Base-by-base conservation (phyloP, 2,329 filamentous ascomycete species). In the Aspergillus proliferans region DNA sequence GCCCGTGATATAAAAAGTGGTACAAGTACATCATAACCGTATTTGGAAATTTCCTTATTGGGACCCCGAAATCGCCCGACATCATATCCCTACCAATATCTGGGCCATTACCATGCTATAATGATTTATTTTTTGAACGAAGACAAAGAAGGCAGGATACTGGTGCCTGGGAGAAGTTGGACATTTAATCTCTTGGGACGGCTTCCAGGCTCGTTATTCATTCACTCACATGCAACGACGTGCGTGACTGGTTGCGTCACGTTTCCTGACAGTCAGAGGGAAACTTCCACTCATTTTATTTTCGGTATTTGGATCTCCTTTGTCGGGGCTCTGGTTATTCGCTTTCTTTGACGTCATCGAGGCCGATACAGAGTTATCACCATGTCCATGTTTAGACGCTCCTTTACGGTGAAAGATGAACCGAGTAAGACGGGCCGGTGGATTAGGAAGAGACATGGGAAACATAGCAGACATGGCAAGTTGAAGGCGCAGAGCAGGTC, bases 401-500 rank as follows among this genome's bases (percentile, higher is more conserved):
- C 90, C 66, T 91, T 93, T 76, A 80, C 84, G 71, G 85, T 86
- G 61, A 86, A 85, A 71, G 86, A 92, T 72, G 87, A 90, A 66
- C 87, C 91, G 71, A 87, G 88, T 76, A 96, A 95, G 83, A 80
- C 86, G 73, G 80, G 83, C 71, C 10, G 38, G 9, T 40, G 38
- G 38, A 40, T 6, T 3, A 40, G 18, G 38, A 40, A 21, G 38
- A 40, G 19, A 21, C 86, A 71, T 28, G 22, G 22, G 26, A 43
- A 9, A 67, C 72, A 64, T 88, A 85, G 78, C 93, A 86, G 79
- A 81, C 78, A 81, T 70, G 83, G 86, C 72, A 93, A 91, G 80
- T 77, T 85, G 80, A 93, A 88, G 82, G 79, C 94, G 81, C 85
- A 92, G 74, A 86, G 87, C 76, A 91, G 86, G 73, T 78, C 90